Base-by-base conservation (phyloP, 148 eudicot species). In the Drosera capensis region DNA sequence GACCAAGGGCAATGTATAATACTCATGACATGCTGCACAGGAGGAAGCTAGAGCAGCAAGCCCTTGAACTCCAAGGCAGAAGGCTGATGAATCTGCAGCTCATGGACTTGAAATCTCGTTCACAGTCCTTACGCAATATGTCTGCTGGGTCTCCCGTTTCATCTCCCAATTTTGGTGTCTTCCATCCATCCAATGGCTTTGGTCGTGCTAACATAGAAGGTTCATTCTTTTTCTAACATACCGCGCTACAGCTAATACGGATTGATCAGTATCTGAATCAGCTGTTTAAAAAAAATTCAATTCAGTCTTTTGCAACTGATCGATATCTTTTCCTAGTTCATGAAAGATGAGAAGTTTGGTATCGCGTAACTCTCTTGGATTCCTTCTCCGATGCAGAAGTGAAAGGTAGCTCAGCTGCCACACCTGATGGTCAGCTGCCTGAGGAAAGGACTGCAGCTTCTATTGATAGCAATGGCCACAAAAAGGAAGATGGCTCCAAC, bases 21-120 rank as follows among this genome's bases (percentile, higher is more conserved):
- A 60, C 67, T 8, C 93, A 68, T 14, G 95, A 90, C 48, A 63
- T 76, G 71, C 23, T 81, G 52, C 35, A 71, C 50, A 78, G 84
- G 63, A 78, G 73, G 24, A 80, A 85, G 43, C 15, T 84, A 25
- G 95, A 90, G 67, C 78, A 82, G 51, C 79, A 71, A 54, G 87
- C 95, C 34, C 68, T 90, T 62, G 99, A 85, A 20, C 64, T 65
- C 25, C 88, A 84, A 42, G 88, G 70, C 19, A 65, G 93, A 54
- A 73, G 95, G 52, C 40, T 90, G 22, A 75, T 84, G 93, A 77
- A 74, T 58, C 36, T 90, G 46, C 85, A 90, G 37, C 67, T 90
- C 37, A 49, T 72, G 49, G 93, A 90, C 43, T 31, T 80, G 58
- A 78, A 74, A 42, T 71, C 60, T 54, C 71, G 59, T 19, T 67